Percentiles rank a stretch among this genome's conserved stretches.
Evolutionary conservation across 1,284 basidiomycete species (phyloP).

Genomic region (Naganishia sp.): DNA sequence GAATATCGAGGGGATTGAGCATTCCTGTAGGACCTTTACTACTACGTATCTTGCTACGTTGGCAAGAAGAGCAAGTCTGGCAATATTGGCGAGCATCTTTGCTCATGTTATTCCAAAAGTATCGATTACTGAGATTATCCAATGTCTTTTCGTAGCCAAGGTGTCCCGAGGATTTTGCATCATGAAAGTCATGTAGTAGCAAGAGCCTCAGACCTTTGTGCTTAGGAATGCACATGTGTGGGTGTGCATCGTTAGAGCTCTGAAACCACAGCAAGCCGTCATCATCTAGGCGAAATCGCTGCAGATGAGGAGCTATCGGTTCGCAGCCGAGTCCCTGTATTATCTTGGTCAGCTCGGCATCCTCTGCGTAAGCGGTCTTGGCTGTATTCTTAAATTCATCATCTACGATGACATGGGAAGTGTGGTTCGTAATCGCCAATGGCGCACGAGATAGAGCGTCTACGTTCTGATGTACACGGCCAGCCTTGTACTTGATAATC

Average conservation of each 20-base stretch:
- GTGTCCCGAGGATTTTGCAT: slow-evolving; percentile 1
- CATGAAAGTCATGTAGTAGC: slow-evolving; percentile 15
- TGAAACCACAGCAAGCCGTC: slow-evolving; percentile 3
- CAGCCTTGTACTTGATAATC: slow-evolving; percentile 15
- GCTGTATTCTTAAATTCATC: not conserved
- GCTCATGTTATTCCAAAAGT: slow-evolving; percentile 20
- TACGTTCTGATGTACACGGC: slow-evolving; percentile 4
- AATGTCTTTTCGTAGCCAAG: slow-evolving; percentile 12
- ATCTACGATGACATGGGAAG: slow-evolving; percentile 31
- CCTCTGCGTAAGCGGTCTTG: not conserved
- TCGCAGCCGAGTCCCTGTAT: not conserved
- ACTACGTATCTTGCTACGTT: not conserved
- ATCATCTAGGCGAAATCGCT: not conserved
- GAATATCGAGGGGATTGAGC: slow-evolving; percentile 48
- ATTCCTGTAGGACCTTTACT: slow-evolving; percentile 39
- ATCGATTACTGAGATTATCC: not conserved
- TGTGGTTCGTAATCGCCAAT: not conserved
- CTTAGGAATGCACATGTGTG: slow-evolving; percentile 6
- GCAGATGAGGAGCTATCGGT: slow-evolving; percentile 2
- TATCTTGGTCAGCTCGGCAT: not conserved
- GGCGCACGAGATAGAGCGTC: slow-evolving; percentile 15
- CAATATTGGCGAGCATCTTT: not conserved
- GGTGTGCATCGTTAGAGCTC: not conserved
- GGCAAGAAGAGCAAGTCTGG: not conserved
- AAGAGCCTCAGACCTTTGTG: not conserved